Evolutionary conservation across 2,329 filamentous ascomycete genomes (phyloP), one percentile per base, ranked within the genome.

Genomic region (Coniosporium tulheliwenetii): DNA sequence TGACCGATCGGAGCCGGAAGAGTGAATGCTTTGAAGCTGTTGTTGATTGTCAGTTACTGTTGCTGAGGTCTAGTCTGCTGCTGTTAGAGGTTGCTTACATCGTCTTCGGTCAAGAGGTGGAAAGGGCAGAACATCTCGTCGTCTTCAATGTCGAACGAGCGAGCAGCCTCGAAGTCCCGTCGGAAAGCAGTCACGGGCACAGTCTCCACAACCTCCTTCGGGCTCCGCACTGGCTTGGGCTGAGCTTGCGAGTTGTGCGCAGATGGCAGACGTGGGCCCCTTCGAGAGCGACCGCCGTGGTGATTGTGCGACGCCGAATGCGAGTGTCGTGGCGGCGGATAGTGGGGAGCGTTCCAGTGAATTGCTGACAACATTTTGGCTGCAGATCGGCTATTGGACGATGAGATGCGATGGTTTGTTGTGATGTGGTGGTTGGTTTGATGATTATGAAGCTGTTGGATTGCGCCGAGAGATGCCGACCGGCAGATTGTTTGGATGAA

Each of bases 101-200:
- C 86, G 63, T 75, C 86, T 65, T 95, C 87, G 31, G 86, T 93
- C 67, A 96, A 70, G 51, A 96, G 74, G 59, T 81, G 79, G 47
- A 69, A 69, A 1, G 89, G 89, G 65, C 87, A 95, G 63, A 96
- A 96, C 62, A 94, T 81, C 65, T 94, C 73, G 60, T 96, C 89
- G 59, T 96, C 89, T 56, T 95, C 89, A 46, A 96, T 73, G 52
- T 96, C 89, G 56, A 96, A 96, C 8, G 87, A 94, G 44, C 86
- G 78, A 44, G 84, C 85, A 48, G 85, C 83, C 66, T 96, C 87
- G 52, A 93, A 93, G 56, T 86, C 80, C 50, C 77, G 77, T 51
- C 89, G 82, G 67, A 93, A 95, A 47, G 79, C 77, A 45, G 74
- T 73, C 44, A 93, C 69, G 39, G 79, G 75, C 14, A 77, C 77